These are phyloP conservation scores for Fusarium chlamydosporum DNA, from an alignment of 2,329 filamentous ascomycete species.

Conservation along the genomic window DNA sequence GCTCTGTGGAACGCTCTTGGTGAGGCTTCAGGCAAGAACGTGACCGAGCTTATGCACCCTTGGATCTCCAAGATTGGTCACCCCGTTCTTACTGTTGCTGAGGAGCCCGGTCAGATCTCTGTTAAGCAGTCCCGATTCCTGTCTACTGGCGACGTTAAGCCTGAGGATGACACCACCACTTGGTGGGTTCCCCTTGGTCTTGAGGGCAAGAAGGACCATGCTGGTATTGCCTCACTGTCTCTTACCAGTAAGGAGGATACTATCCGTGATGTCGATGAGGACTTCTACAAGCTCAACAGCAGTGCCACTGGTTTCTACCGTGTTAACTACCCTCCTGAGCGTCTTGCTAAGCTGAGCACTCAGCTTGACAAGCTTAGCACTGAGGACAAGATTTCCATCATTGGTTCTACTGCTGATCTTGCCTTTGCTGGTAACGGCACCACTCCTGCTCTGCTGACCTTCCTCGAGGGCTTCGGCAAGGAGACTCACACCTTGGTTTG, in stretches of 20 bases:
- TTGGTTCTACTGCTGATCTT: conserved; percentile 90
- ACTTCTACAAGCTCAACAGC: conserved; percentile 95
- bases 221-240: conserved; percentile 74
- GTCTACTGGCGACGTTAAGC: conserved; percentile 88
- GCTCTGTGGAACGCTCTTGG: conserved; percentile 92
- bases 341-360: conserved; percentile 83
- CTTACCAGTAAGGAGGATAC: conserved; percentile 83
- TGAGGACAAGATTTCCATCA: conserved; percentile 92
- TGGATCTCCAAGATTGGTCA: conserved; percentile 98
- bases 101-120: conserved; percentile 85
- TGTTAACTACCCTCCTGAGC: conserved; percentile 90
- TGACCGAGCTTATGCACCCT: conserved; percentile 87
- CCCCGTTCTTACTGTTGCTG: conserved; percentile 87
- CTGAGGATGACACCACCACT: conserved; percentile 89
- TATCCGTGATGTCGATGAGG: conserved; percentile 78
- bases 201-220: conserved; percentile 77
- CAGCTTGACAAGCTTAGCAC: conserved; percentile 82
- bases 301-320: conserved; percentile 91
- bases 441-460: conserved; percentile 84
- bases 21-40: conserved; percentile 88
- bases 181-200: conserved; percentile 97
- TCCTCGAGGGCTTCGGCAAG: conserved; percentile 84
- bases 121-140: conserved; percentile 92
- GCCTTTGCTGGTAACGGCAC: conserved; percentile 88
- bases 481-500: conserved; percentile 92